Evolutionary conservation across 2,329 filamentous ascomycete genomes (phyloP), one percentile per base, ranked within the genome.

Genomic region (Parastagonospora nodorum): DNA sequence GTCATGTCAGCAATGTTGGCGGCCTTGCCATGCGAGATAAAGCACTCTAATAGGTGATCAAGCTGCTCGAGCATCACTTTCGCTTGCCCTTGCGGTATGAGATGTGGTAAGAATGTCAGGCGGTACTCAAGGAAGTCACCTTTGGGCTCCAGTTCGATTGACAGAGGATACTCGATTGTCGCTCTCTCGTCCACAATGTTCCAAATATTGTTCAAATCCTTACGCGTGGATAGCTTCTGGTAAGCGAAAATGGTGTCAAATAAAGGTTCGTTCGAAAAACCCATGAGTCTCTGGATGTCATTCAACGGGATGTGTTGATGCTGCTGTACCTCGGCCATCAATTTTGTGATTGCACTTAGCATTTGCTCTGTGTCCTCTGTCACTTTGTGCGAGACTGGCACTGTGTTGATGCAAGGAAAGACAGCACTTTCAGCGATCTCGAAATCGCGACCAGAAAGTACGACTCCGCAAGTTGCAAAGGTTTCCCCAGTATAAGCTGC

Each of bases 171-270:
- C 61, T 95, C 89, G 2, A 89, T 84, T 1, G 80, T 83, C 5
- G 88, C 87, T 43, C 83, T 77, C 51, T 96, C 91, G 12, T 84
- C 77, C 1, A 84, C 55, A 0, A 89, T 57, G 6, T 77, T 76
- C 88, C 89, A 95, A 0, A 79, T 29, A 74, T 60, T 45, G 2
- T 48, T 60, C 53, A 41, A 31, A 51, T 47, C 31, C 45, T 58
- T 14, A 44, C 74, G 58, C 8, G 28, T 48, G 8, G 55, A 15
- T 50, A 78, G 65, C 57, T 89, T 90, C 65, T 96, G 92, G 64
- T 92, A 93, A 0, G 90, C 88, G 51, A 97, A 84, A 1, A 97
- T 78, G 0, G 91, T 93, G 65, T 97, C 92, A 60, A 97, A 96
- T 0, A 94, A 78, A 0, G 82, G 77, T 6, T 83, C 80, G 19